Conservation (phyloP, 2,329 filamentous ascomycete species). For the Fusarium sp. region DNA sequence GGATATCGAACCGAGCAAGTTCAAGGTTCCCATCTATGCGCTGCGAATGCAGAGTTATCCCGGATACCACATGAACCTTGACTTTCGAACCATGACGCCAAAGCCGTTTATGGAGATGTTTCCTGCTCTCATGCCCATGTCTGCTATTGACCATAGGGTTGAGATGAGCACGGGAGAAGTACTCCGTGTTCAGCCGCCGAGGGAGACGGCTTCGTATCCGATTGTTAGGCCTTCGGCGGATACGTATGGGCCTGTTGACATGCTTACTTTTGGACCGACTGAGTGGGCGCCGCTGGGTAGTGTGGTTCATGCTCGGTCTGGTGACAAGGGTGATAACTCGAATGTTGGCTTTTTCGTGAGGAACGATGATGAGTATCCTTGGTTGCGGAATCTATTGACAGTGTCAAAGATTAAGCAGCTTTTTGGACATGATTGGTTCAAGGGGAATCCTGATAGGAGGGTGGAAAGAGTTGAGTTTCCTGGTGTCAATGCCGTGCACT, state of each 20-base stretch:
- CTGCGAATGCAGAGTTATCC: conserved; percentile 55
- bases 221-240: conserved; percentile 41
- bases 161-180: conserved; percentile 36
- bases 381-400: conserved; percentile 56
- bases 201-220: conserved; percentile 36
- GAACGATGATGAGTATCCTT: conserved; percentile 56
- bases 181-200: conserved; percentile 33
- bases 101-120: conserved; percentile 57
- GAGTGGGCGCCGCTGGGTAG: conserved; percentile 44
- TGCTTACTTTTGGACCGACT: conserved; percentile 42
- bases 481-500: conserved; percentile 44
- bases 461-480: conserved; percentile 60
- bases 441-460: conserved; percentile 41
- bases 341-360: conserved; percentile 60
- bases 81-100: conserved; percentile 56
- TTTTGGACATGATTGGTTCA: conserved; percentile 51
- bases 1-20: conserved; percentile 48
- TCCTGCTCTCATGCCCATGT: conserved; percentile 46
- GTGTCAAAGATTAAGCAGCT: conserved; percentile 50
- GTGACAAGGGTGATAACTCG: conserved; percentile 56
- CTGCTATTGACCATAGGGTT: conserved; percentile 43
- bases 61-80: conserved; percentile 56
- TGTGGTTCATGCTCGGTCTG: conserved; percentile 46
- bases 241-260: conserved; percentile 38
- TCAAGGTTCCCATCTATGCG: conserved; percentile 51